phyloP scores from a whole-genome alignment of 2,329 filamentous ascomycete genomes.

The Alternaria novae-zelandiae region DNA sequence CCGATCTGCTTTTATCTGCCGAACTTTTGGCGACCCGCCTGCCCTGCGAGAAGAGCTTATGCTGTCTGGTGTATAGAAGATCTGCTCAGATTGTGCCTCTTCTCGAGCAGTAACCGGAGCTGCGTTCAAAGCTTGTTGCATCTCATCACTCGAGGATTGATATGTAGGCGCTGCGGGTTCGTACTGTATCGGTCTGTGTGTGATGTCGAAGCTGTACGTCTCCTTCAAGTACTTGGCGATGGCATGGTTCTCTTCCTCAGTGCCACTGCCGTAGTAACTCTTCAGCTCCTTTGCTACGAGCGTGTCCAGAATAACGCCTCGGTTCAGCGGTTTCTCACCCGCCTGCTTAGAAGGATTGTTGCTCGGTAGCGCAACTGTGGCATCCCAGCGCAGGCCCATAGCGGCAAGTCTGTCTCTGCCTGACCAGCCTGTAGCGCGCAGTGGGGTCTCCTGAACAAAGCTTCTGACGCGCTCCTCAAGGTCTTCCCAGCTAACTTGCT shows the following conservation, averaged over 20 bases:
- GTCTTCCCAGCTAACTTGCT: conserved; percentile 19
- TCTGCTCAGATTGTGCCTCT: neutral
- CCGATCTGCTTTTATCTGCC: neutral
- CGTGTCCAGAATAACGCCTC: conserved; percentile 21
- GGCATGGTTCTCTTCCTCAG: conserved; percentile 24
- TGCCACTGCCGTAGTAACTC: conserved; percentile 22
- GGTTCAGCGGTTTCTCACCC: conserved; percentile 8
- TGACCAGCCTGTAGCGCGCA: conserved; percentile 30
- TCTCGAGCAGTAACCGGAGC: neutral
- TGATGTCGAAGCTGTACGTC: conserved; percentile 22
- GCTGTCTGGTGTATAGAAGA: neutral
- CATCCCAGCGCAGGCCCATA: conserved; percentile 25
- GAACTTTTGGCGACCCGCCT: neutral
- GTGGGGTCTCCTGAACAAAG: conserved; percentile 24
- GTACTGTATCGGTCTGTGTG: neutral
- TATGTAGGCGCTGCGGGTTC: neutral
- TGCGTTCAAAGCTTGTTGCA: conserved; percentile 14
- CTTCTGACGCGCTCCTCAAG: conserved; percentile 23
- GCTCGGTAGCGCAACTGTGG: conserved; percentile 13
- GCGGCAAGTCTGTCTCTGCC: conserved; percentile 29
- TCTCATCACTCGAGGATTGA: conserved; percentile 20
- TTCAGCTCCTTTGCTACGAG: conserved; percentile 31
- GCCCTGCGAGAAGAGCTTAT: neutral
- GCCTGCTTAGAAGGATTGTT: neutral
- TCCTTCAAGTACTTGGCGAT: conserved; percentile 27